Evolutionary conservation across 768 basidiomycete species (phyloP), one percentile per base, ranked within the genome.

Genomic region (Pholiota microspora): DNA sequence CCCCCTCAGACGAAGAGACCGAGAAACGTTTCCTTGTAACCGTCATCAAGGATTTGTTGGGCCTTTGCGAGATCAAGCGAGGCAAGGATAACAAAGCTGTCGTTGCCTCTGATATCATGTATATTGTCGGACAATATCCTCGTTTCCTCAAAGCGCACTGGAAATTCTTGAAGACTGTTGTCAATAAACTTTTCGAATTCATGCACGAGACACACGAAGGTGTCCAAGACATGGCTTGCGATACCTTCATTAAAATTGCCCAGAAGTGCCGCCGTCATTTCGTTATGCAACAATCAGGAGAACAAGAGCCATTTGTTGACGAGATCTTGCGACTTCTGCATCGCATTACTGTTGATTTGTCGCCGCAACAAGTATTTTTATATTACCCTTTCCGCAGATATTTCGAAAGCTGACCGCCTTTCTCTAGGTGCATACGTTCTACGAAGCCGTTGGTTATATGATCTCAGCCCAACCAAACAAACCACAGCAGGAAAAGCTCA

Each of bases 171-270:
- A 99, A 99, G 79, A 98, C 97, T 2, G 97, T 99, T 51, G 96
- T 99, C 59, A 99, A 98, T 76, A 99, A 99, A 72, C 78, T 98
- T 6, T 99, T 98, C 71, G 97, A 99, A 69, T 99, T 99, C 71
- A 98, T 98, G 94, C 97, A 99, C 70, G 96, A 99, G 74, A 97
- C 94, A 0, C 96, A 99, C 66, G 97, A 99, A 77, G 93, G 95
- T 76, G 97, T 99, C 9, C 97, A 99, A 71, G 97, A 99, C 74
- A 99, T 99, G 97, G 97, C 97, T 44, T 99, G 97, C 73, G 97
- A 99, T 69, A 99, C 97, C 0, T 99, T 99, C 73, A 98, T 99
- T 78, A 99, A 98, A 75, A 99, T 99, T 63, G 94, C 97, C 21
- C 97, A 99, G 70, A 99, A 98, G 71, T 98, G 95, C 69, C 82